Evolutionary conservation across 2,329 filamentous ascomycete genomes (phyloP), one percentile per base, ranked within the genome.

Genomic region (Rutstroemia sp.): DNA sequence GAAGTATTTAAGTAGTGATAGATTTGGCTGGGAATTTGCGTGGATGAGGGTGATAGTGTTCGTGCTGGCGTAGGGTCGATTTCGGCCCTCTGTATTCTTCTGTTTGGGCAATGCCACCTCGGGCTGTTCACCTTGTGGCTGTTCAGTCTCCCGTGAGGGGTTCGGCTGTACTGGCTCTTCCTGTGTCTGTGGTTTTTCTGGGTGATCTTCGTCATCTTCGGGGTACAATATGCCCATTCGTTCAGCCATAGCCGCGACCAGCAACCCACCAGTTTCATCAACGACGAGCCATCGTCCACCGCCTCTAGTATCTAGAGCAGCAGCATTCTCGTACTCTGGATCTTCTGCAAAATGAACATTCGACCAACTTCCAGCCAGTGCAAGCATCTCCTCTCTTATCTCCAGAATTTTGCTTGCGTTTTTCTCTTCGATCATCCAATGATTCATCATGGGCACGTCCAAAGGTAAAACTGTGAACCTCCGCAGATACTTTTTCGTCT

Each of bases 401-500:
- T 97, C 92, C 76, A 97, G 76, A 30, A 95, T 88, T 70, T 87
- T 90, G 58, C 77, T 75, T 0, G 89, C 78, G 64, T 97, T 92
- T 66, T 87, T 89, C 65, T 95, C 89, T 56, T 86, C 78, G 50
- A 96, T 73, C 66, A 92, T 78, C 76, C 87, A 95, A 63, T 90
- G 82, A 19, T 84, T 83, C 60, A 97, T 75, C 61, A 83, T 79
- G 0, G 84, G 79, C 14, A 95, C 83, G 67, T 96, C 91, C 63
- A 97, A 74, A 0, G 92, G 92, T 51, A 95, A 71, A 1, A 94
- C 82, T 0, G 88, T 89, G 67, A 99, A 97, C 12, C 91, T 80
- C 65, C 88, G 86, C 61, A 97, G 80, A 70, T 95, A 97, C 73
- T 99, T 99, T 69, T 86, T 92, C 61, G 89, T 87, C 75, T 99